Base-by-base conservation (phyloP, 2,329 filamentous ascomycete genomes). In the Pyricularia grisea region DNA sequence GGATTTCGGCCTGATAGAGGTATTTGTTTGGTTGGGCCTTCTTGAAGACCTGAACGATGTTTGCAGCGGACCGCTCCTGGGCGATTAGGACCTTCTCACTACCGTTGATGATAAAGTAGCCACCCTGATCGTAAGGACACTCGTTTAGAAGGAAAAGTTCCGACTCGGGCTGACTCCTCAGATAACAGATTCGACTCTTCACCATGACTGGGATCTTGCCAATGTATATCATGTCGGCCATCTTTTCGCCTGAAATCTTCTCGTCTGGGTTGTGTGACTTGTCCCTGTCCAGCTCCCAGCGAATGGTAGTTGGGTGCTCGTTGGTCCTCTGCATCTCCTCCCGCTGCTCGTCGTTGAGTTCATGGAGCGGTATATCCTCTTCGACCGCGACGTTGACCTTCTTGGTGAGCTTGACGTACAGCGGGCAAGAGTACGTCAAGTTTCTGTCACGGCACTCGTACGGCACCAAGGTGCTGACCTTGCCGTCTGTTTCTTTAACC, bases 31-130 rank as follows among this genome's bases (percentile, higher is more conserved):
- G 93, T 74, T 90, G 87, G 0, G 94, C 93, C 83, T 99, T 99
- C 81, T 97, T 94, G 87, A 99, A 99, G 31, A 99, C 94, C 80
- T 99, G 95, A 5, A 99, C 95, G 70, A 98, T 99, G 77, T 99
- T 99, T 76, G 94, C 95, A 60, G 95, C 95, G 77, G 94, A 97
- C 71, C 95, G 91, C 80, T 99, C 95, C 78, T 99, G 95, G 1
- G 95, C 95, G 75, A 99, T 99, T 74, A 99, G 82, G 27, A 99
- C 95, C 84, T 99, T 99, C 78, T 99, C 95, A 79, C 92, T 97
- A 63, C 95, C 95, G 81, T 99, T 99, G 85, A 99, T 99, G 75
- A 99, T 93, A 77, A 99, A 99, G 80, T 99, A 99, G 73, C 95
- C 95, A 73, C 95, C 95, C 77, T 97, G 95, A 76, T 99, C 95